Conservation (phyloP, 345 rosid species). For the Ceriops decandra region DNA sequence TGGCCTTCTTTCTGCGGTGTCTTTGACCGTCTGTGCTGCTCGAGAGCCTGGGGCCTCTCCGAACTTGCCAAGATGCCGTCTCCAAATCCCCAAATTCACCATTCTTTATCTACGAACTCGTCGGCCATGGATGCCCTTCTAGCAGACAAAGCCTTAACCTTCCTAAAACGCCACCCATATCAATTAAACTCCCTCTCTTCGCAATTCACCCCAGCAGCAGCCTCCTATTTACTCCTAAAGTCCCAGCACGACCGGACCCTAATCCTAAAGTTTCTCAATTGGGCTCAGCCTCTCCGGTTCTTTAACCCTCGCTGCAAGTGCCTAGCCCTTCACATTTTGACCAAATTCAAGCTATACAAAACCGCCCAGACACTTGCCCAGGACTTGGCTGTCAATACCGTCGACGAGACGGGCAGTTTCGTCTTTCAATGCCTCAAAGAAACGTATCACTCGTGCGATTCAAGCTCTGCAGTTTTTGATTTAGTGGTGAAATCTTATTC, state of each 20-base stretch:
- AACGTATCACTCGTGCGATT: constrained; percentile 49
- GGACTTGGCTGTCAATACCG: constrained; percentile 45
- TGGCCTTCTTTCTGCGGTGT: too few relatives aligned
- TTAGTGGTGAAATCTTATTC: constrained; percentile 80
- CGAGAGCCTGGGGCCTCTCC: too few relatives aligned
- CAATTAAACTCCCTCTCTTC: constrained; percentile 51
- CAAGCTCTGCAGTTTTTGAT: constrained; percentile 84
- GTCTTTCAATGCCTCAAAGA: constrained; percentile 63
- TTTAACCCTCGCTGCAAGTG: constrained; percentile 68
- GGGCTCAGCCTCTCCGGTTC: constrained; percentile 66
- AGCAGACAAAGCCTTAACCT: constrained; percentile 53
- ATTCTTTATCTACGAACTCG: constrained; percentile 30
- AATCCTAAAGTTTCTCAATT: constrained; percentile 53
- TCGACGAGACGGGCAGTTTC: constrained; percentile 41
- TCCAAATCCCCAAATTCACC: constrained; percentile 36
- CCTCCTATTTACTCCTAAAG: constrained; percentile 56
- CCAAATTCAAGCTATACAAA: constrained; percentile 78
- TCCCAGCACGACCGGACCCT: constrained; percentile 53
- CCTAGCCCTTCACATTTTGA: constrained; percentile 70
- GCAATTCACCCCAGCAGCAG: constrained; percentile 66
- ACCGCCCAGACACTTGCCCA: constrained; percentile 65
- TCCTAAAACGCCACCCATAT: constrained; percentile 61
- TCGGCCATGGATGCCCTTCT: constrained; percentile 41
- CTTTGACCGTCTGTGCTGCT: too few relatives aligned
- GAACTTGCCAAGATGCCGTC: constrained; percentile 38